Percentiles rank a stretch among this genome's conserved stretches.
phyloP scores from a whole-genome alignment of 2,329 filamentous ascomycete genomes.

The Trichophyton verrucosum region DNA sequence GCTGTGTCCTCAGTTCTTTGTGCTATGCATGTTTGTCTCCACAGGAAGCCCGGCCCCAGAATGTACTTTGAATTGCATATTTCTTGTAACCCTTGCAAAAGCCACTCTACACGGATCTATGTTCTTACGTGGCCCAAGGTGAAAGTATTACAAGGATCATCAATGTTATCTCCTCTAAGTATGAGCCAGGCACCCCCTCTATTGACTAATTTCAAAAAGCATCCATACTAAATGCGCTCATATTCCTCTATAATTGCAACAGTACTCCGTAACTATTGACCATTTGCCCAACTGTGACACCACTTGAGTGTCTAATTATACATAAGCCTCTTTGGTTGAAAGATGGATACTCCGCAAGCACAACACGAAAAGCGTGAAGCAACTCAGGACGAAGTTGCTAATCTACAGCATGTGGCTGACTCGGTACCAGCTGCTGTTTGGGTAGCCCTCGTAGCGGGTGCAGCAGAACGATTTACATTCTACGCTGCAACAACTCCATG shows the following conservation, averaged over 20 bases:
- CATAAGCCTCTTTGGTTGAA: not conserved
- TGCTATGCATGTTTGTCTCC: too few relatives aligned
- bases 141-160: too few relatives aligned
- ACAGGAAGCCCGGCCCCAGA: too few relatives aligned
- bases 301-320: not conserved
- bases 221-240: too few relatives aligned
- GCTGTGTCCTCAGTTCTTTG: too few relatives aligned
- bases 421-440: constrained; percentile 6
- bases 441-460: constrained; percentile 1
- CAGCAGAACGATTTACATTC: constrained; percentile 8
- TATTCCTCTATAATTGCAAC: not conserved
- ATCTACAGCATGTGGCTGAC: constrained; percentile 9
- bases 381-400: constrained; percentile 7
- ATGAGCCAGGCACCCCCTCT: too few relatives aligned
- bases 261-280: not conserved
- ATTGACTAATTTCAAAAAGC: too few relatives aligned
- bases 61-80: too few relatives aligned
- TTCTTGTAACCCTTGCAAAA: too few relatives aligned
- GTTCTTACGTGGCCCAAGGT: too few relatives aligned
- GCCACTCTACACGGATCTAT: too few relatives aligned
- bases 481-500: constrained; percentile 6
- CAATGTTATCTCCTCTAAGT: too few relatives aligned
- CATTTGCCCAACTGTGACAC: not conserved
- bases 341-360: not conserved
- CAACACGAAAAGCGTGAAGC: constrained; percentile 1